These are phyloP conservation scores for Coemansia sp. DNA, from an alignment of 192 early-diverging fungal genomes.

Conservation along the genomic window DNA sequence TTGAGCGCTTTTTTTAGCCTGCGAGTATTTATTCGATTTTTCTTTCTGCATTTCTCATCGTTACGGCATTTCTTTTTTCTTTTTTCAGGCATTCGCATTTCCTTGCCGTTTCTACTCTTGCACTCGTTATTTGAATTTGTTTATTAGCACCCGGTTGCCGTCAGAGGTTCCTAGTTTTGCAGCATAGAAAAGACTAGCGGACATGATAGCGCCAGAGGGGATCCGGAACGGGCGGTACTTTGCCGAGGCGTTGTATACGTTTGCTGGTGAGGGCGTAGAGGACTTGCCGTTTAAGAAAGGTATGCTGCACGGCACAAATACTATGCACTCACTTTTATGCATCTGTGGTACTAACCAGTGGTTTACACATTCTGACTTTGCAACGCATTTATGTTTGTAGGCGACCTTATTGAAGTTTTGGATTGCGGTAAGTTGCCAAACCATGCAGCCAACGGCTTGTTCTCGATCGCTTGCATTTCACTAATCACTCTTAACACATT, in stretches of 20 bases:
- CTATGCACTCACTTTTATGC: background rate
- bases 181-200: background rate
- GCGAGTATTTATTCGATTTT: background rate
- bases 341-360: slow-evolving; percentile 1
- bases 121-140: slow-evolving; percentile 6
- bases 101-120: background rate
- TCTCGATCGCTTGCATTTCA: background rate
- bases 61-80: slow-evolving; percentile 4
- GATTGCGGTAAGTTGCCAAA: slow-evolving; percentile 43
- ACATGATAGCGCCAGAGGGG: slow-evolving; percentile 54
- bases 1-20: background rate
- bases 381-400: slow-evolving; percentile 10
- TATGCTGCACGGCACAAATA: slow-evolving; percentile 1
- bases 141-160: background rate
- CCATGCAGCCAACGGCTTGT: background rate
- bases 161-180: background rate
- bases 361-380: background rate
- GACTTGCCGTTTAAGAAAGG: slow-evolving; percentile 56
- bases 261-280: slow-evolving; percentile 54
- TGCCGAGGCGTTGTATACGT: slow-evolving; percentile 56
- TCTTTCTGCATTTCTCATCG: slow-evolving; percentile 11
- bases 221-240: slow-evolving; percentile 51
- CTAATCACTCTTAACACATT: background rate
- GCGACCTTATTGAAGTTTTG: slow-evolving; percentile 46
- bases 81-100: slow-evolving; percentile 6